A percentile compares a stretch with the other conserved stretches of the same genome.
Evolutionary conservation across 2,329 filamentous ascomycete species (phyloP).

Genomic region (Paecilomyces niveus): DNA sequence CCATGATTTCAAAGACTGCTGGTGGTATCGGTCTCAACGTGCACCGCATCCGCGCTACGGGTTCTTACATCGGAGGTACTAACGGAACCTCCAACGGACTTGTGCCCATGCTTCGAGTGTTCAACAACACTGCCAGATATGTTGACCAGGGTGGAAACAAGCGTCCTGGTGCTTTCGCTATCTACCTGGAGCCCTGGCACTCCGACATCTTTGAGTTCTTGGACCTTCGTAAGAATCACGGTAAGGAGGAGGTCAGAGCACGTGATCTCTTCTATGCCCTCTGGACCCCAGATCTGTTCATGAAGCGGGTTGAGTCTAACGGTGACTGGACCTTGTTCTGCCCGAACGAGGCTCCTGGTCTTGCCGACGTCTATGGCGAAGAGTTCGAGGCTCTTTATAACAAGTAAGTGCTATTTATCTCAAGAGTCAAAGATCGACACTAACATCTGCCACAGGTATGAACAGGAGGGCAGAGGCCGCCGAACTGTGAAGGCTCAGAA

Average conservation of each 20-base stretch:
- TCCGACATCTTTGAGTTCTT: constrained; percentile 96
- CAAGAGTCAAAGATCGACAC: not conserved
- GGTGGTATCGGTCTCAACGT: constrained; percentile 96
- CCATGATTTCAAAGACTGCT: constrained; percentile 99
- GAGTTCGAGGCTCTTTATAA: constrained; percentile 95
- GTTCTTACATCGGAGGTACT: constrained; percentile 95
- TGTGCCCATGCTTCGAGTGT: constrained; percentile 95
- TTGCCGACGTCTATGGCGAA: constrained; percentile 94
- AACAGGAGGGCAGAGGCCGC: constrained; percentile 77
- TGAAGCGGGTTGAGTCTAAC: constrained; percentile 98
- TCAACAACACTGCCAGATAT: constrained; percentile 98
- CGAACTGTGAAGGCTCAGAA: constrained; percentile 96
- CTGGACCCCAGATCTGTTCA: constrained; percentile 98
- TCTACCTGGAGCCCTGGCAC: constrained; percentile 99
- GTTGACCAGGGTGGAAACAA: constrained; percentile 99
- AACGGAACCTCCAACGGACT: constrained; percentile 98
- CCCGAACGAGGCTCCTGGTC: constrained; percentile 88
- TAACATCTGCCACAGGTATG: constrained; percentile 54
- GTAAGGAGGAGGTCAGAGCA: constrained; percentile 95
- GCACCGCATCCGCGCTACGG: constrained; percentile 93
- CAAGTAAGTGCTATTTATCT: constrained; percentile 26
- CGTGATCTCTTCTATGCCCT: constrained; percentile 96
- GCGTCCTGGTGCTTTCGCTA: constrained; percentile 94
- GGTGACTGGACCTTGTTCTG: constrained; percentile 97
- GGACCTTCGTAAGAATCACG: constrained; percentile 97